Conservation (phyloP, 345 rosid genomes). For the Sonneratia caseolaris region DNA sequence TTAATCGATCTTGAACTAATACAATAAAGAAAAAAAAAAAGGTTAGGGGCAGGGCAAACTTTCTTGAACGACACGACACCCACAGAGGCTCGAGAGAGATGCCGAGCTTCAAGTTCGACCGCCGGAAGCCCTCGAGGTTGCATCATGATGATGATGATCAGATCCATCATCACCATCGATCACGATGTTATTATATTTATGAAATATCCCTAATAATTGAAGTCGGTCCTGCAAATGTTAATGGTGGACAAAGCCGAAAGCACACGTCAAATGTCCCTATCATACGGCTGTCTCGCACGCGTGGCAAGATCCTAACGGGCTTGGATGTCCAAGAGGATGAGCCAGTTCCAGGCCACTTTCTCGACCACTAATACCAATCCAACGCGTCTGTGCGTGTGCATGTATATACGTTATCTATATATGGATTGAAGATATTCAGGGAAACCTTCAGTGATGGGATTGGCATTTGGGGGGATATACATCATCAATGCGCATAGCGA, state of each 20-base stretch:
- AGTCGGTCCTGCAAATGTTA: not conserved
- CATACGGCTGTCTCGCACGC: conserved; percentile 9
- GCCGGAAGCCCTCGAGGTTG: not conserved
- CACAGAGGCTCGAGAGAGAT: not conserved
- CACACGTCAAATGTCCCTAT: conserved; percentile 2
- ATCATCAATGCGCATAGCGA: too few species aligned
- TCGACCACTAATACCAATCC: not conserved
- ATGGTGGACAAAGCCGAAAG: not conserved
- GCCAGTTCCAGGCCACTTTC: not conserved
- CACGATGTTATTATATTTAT: not conserved
- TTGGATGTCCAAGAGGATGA: not conserved
- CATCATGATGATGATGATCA: not conserved
- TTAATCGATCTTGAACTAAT: too few species aligned
- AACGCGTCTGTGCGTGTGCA: too few species aligned
- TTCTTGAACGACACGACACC: not conserved
- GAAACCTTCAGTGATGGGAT: too few species aligned
- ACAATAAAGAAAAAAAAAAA: not conserved
- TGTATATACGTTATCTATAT: too few species aligned
- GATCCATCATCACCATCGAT: not conserved
- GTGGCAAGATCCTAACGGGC: not conserved
- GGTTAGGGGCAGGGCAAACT: not conserved
- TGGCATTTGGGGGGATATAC: too few species aligned
- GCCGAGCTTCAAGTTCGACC: not conserved
- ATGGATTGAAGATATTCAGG: too few species aligned
- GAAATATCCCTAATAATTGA: conserved; percentile 1